Percentiles rank a stretch among this genome's conserved stretches.
These are phyloP conservation scores for Eucalyptus melliodora DNA, from an alignment of 345 rosid genomes.

Conservation along the genomic window DNA sequence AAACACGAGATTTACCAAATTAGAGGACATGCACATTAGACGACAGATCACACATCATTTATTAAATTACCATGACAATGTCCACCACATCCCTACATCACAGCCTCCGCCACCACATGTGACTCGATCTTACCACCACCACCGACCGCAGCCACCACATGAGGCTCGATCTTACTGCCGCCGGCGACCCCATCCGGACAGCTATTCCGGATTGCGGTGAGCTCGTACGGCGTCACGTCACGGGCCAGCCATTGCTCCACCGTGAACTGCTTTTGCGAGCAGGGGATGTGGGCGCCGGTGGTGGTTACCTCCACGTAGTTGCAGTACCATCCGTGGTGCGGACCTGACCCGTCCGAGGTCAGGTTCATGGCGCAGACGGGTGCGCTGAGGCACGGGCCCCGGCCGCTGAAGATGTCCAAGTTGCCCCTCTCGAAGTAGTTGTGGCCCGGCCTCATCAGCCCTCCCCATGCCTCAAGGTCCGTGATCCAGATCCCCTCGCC, in stretches of 20 bases:
- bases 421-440: conserved; percentile 87
- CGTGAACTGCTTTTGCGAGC: conserved; percentile 41
- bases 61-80: not conserved
- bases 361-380: conserved; percentile 64
- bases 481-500: conserved; percentile 29
- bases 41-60: not conserved
- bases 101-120: not conserved
- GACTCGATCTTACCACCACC: not conserved
- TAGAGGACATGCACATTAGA: not conserved
- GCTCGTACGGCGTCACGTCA: conserved; percentile 51
- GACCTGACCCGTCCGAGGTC: conserved; percentile 69
- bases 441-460: conserved; percentile 64
- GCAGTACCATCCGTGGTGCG: conserved; percentile 77
- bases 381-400: conserved; percentile 35
- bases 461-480: conserved; percentile 70
- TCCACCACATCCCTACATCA: not conserved
- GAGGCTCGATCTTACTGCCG: not conserved
- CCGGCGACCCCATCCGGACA: conserved; percentile 2
- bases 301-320: conserved; percentile 74
- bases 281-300: conserved; percentile 44
- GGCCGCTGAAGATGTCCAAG: conserved; percentile 79
- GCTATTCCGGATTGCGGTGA: conserved; percentile 35
- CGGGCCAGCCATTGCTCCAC: conserved; percentile 91
- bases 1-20: not conserved
- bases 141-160: not conserved